These are phyloP conservation scores for Mortierella claussenii DNA, from an alignment of 192 early-diverging fungal genomes.

Conservation along the genomic window DNA sequence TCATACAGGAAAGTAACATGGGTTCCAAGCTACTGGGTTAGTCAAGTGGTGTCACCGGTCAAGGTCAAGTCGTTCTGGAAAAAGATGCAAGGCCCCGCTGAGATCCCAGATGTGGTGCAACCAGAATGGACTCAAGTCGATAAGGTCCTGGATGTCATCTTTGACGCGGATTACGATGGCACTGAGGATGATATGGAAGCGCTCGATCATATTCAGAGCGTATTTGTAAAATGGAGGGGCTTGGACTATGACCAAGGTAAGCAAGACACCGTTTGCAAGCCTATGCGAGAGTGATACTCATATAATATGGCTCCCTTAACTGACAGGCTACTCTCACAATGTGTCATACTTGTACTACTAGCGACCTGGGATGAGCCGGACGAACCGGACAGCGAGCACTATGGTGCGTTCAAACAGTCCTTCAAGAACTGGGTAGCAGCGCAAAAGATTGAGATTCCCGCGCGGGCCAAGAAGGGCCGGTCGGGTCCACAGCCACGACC, in stretches of 20 bases:
- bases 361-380: constrained; percentile 56
- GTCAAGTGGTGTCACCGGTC: constrained; percentile 19
- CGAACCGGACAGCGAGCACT: constrained; percentile 31
- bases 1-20: constrained; percentile 62
- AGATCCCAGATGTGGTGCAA: constrained; percentile 34
- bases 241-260: constrained; percentile 62
- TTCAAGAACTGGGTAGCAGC: constrained; percentile 52
- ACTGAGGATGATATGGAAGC: constrained; percentile 37
- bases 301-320: too few relatives aligned
- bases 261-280: constrained; percentile 26
- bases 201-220: constrained; percentile 55
- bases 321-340: too few relatives aligned
- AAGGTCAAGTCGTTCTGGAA: constrained; percentile 47
- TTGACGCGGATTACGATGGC: constrained; percentile 35
- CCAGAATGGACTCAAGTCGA: constrained; percentile 55
- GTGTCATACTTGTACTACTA: constrained; percentile 4
- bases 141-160: constrained; percentile 53
- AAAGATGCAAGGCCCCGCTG: constrained; percentile 16
- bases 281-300: constrained; percentile 6
- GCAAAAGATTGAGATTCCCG: constrained; percentile 47
- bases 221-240: constrained; percentile 75
- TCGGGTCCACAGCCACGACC: constrained; percentile 27
- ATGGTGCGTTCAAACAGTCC: constrained; percentile 50
- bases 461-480: constrained; percentile 42
- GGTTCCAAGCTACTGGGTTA: constrained; percentile 61